Evolutionary conservation across 2,329 filamentous ascomycete genomes (phyloP), one percentile per base, ranked within the genome.

Genomic region (Pseudonectria foliicola): DNA sequence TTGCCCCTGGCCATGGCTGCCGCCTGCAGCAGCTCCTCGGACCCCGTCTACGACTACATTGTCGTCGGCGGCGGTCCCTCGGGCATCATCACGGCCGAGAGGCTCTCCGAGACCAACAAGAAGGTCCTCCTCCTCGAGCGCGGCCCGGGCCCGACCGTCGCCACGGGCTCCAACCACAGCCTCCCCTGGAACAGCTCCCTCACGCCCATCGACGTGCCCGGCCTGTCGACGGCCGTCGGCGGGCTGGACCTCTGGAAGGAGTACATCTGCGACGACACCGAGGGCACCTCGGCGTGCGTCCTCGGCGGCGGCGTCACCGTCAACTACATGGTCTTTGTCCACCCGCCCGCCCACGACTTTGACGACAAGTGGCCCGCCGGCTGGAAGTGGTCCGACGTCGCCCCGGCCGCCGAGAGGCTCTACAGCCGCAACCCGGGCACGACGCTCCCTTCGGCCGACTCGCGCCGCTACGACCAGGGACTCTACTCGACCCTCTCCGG

Each of bases 201-300:
- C 25, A 83, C 80, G 12, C 75, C 79, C 14, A 82, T 84, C 50
- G 81, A 85, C 48, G 73, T 85, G 1, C 80, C 80, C 0, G 80
- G 79, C 7, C 36, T 50, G 2, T 42, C 46, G 2, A 31, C 82
- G 42, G 72, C 75, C 26, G 83, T 81, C 53, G 68, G 68, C 2
- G 79, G 83, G 49, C 75, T 74, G 14, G 77, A 80, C 45, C 72
- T 80, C 48, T 82, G 83, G 77, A 77, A 35, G 12, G 43, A 50
- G 26, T 50, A 50, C 27, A 46, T 49, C 27, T 50, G 47, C 23
- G 29, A 37, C 11, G 47, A 50, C 26, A 50, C 46, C 2, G 27
- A 46, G 1, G 47, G 37, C 10, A 23, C 77, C 10, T 80, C 78
- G 12, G 46, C 46, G n/a, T 85, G 80, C 44, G 69, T 84, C 29